Conservation (phyloP, 225 moss, liverwort and hornwort species). For the Pseudisothecium myosuroides region DNA sequence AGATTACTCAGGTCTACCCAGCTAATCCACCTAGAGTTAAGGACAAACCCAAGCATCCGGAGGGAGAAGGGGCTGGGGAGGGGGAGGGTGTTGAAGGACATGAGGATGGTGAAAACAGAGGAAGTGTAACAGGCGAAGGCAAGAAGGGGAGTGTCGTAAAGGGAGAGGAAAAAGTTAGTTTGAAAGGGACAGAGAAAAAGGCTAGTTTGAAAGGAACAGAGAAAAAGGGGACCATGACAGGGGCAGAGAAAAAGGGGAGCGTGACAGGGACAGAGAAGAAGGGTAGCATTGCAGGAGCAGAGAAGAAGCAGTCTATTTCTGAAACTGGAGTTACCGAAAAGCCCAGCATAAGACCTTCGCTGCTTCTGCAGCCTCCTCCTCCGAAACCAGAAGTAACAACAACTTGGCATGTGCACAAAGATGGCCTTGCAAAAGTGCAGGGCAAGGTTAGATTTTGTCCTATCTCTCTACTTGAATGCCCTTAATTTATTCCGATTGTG, state of each 20-base stretch:
- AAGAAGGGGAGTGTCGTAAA: neutral
- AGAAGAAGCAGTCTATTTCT: neutral
- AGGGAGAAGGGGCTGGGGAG: neutral
- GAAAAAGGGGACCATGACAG: neutral
- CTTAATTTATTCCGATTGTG: neutral
- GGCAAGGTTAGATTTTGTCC: constrained; percentile 42
- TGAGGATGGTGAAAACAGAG: neutral
- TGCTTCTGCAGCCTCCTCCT: neutral
- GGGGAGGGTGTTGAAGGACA: neutral
- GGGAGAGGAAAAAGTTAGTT: neutral
- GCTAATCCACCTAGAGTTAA: neutral
- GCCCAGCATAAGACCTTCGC: neutral
- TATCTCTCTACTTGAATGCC: neutral
- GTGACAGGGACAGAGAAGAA: neutral
- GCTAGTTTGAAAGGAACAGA: neutral
- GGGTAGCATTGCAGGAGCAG: neutral
- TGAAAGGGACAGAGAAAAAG: neutral
- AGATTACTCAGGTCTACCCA: constrained; percentile 21
- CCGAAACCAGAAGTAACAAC: constrained; percentile 5
- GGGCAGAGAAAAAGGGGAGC: neutral
- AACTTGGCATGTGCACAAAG: constrained; percentile 90
- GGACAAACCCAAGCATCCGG: neutral
- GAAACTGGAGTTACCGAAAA: neutral
- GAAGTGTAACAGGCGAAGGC: neutral
- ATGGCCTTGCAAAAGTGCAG: constrained; percentile 76